These are phyloP conservation scores for Candida pseudoviswanathii DNA, from an alignment of 1,139 yeast genomes.

Conservation along the genomic window DNA sequence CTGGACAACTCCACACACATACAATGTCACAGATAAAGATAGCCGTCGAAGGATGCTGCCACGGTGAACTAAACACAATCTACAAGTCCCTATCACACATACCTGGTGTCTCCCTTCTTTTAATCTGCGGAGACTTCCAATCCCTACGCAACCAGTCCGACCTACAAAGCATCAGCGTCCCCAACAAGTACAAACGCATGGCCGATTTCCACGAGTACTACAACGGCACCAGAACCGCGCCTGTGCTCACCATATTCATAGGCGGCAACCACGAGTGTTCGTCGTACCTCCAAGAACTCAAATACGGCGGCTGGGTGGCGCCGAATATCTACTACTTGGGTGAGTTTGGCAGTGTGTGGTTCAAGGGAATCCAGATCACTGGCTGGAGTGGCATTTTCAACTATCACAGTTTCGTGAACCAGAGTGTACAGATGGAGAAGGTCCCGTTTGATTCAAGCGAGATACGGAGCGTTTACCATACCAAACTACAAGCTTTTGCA, in stretches of 20 bases:
- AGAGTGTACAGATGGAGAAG: constrained; percentile 34
- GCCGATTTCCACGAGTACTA: constrained; percentile 85
- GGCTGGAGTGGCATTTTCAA: constrained; percentile 89
- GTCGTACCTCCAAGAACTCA: constrained; percentile 69
- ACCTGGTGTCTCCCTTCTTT: constrained; percentile 56
- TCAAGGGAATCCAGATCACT: constrained; percentile 69
- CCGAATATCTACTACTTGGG: constrained; percentile 91
- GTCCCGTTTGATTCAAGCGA: constrained; percentile 51
- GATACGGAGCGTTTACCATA: constrained; percentile 71
- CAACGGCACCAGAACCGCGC: constrained; percentile 61
- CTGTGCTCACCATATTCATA: constrained; percentile 75
- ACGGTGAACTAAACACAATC: constrained; percentile 72
- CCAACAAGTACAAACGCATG: constrained; percentile 53
- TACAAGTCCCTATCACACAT: constrained; percentile 38
- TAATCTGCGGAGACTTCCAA: constrained; percentile 88
- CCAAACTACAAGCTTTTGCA: constrained; percentile 62
- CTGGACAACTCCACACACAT: background rate
- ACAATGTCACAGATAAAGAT: constrained; percentile 23
- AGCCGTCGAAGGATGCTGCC: constrained; percentile 94
- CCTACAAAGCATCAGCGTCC: constrained; percentile 64
- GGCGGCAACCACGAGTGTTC: constrained; percentile 98
- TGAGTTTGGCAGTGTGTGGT: constrained; percentile 72
- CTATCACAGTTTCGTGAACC: constrained; percentile 29
- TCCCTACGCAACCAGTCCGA: constrained; percentile 69
- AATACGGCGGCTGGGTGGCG: constrained; percentile 94